Base-by-base conservation (phyloP, 805 yeast genomes). In the Candida taoyuanica region DNA sequence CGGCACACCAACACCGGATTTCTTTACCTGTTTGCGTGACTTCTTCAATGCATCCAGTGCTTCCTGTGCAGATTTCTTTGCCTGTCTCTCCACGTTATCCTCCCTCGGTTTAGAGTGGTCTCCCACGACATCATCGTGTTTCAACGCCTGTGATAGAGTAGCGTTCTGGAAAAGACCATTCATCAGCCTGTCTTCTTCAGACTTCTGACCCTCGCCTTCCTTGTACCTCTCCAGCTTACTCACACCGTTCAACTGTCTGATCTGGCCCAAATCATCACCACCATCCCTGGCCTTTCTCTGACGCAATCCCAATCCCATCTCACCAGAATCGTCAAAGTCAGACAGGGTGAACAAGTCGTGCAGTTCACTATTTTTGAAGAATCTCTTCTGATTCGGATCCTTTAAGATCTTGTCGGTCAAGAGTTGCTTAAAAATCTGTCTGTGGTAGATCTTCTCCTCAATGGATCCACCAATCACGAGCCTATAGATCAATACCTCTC, bases 381-480 rank as follows among this genome's bases (percentile, higher is more conserved):
- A 89, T 41, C 98, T 64, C 43, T 89, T 74, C 56, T 93, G 98
- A 49, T 89, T 88, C 1, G 98, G 98, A 57, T 93, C 98, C 49
- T 87, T 89, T 52, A 93, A 65, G 45, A 93, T 89, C 62, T 91
- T 93, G 60, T 93, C 93, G 0, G 97, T 85, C 46, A 93, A 62
- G 49, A 91, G 83, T 46, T 94, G 96, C 59, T 93, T 93, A 73
- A 91, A 93, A 23, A 93, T 93, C 62, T 93, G 98, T 16, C 98
- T 74, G 53, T 93, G 98, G 52, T 93, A 93, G 5, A 93, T 93
- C 58, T 93, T 93, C 57, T 93, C 98, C 55, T 93, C 98, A 31
- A 91, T 93, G 0, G 96, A 78, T 0, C 98, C 97, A 2, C 96
- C 87, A 31, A 88, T 85, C 85, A 93, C 87, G 30, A 93, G 66